Percentiles rank a stretch among this genome's conserved stretches.
Conservation (phyloP, 1,284 basidiomycete species). For the Agroathelia rolfsii region DNA sequence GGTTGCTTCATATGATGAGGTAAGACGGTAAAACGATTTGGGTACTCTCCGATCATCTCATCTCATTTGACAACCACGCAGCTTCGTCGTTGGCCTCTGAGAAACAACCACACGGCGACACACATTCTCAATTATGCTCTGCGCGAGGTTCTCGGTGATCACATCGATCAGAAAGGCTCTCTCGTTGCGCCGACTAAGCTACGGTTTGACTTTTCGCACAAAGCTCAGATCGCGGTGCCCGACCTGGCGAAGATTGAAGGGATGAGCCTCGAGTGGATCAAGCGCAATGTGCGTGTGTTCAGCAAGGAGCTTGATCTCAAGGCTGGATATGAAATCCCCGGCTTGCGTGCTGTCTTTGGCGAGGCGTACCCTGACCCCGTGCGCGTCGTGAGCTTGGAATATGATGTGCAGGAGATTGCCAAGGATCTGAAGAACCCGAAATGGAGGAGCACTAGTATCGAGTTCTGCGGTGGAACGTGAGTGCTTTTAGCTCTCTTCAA, state of each 20-base stretch:
- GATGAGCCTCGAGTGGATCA: slow-evolving; percentile 85
- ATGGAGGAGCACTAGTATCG: slow-evolving; percentile 87
- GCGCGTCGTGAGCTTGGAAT: slow-evolving; percentile 87
- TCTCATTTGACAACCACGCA: slow-evolving; percentile 19
- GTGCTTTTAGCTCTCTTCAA: no score
- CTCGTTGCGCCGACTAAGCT: slow-evolving; percentile 93
- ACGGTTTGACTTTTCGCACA: slow-evolving; percentile 98
- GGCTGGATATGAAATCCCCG: slow-evolving; percentile 81
- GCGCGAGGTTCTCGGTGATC: slow-evolving; percentile 90
- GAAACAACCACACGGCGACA: slow-evolving; percentile 97
- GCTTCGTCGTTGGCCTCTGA: slow-evolving; percentile 89
- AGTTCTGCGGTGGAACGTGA: slow-evolving; percentile 97
- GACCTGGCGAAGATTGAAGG: slow-evolving; percentile 82
- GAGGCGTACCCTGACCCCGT: slow-evolving; percentile 98
- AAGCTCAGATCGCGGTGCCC: slow-evolving; percentile 65
- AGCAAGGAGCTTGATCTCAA: slow-evolving; percentile 82
- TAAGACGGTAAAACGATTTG: slow-evolving; percentile 25
- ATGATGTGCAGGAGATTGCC: slow-evolving; percentile 78
- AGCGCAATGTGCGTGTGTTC: slow-evolving; percentile 80
- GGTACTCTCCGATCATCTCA: slow-evolving; percentile 1
- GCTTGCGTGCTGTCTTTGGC: slow-evolving; percentile 93
- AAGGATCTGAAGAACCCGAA: slow-evolving; percentile 81
- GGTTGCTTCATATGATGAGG: slow-evolving; percentile 69
- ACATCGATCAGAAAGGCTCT: slow-evolving; percentile 97
- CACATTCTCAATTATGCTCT: slow-evolving; percentile 95